Evolutionary conservation across 2,329 filamentous ascomycete genomes (phyloP), one percentile per base, ranked within the genome.

Genomic region (Cryphonectria naterciae): DNA sequence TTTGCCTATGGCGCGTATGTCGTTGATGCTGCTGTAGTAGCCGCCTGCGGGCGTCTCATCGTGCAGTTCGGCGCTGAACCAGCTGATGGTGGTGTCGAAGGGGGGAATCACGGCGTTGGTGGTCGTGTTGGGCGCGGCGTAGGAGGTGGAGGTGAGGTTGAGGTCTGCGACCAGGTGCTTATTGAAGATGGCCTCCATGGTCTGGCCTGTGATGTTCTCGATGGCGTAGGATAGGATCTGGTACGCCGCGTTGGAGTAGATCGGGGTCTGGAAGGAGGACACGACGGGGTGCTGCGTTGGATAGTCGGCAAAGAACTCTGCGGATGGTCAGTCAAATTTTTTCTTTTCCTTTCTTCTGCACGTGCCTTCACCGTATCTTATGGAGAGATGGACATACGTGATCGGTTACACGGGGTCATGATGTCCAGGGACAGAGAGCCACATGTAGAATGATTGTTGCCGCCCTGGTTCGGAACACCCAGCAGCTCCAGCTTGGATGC

Each of bases 1-100:
- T 2, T 80, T 81, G n/a, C 83, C 83, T n/a, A 85, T 75, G 7
- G 75, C 74, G 0, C 81, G 79, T 67, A 85, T 76, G 75, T 85
- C 84, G 5, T 76, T 76, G 1, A 79, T 74, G 0, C 81, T 83
- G 22, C 83, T 82, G 77, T 82, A 85, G 74, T 84, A 80, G 71
- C 83, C 83, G 1, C 83, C 83, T 2, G 83, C 78, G 28, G 67
- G 69, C 10, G 37, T 69, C 28, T 64, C 70, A 13, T 76, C 76
- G 19, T 75, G 77, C 1, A 78, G 35, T 15, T 79, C 75, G 43
- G 70, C 67, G 60, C 75, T 70, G 75, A 78, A 79, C 11, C 73
- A 75, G 25, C 72, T 70, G 41, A n/a, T 41, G 0, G 75, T 67
- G 19, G 58, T 69, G 61, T 70, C 75, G 66, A 68, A 74, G 7